Evolutionary conservation across 306 rosid genomes (phyloP), one percentile per base, ranked within the genome.

Genomic region (Cucumis cinereus): DNA sequence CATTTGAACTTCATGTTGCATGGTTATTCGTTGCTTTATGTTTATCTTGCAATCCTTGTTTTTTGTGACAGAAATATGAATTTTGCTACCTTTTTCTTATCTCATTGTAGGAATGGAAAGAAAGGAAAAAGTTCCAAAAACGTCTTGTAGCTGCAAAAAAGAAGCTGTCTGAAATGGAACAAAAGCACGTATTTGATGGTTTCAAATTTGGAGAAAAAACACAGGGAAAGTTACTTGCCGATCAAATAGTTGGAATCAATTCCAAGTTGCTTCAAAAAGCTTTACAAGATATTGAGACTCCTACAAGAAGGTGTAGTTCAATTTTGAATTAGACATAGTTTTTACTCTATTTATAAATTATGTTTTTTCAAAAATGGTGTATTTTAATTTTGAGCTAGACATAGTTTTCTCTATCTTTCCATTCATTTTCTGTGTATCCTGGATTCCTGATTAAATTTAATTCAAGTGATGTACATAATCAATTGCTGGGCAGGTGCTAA

Each of bases 41-140:
- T 52, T 24, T 40, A 23, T 24, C 24, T 68, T 70, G 58, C 8
- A 69, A 70, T 70, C 47, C 3, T 4, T 23, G 22, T 45, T 23
- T 45, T 23, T 69, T 14, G 24, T 45, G 56, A 8, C 36, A 43
- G 36, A 24, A 45, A 69, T 45, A 35, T 64, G 49, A 64, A 71
- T 24, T 22, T 15, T 71, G 59, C 58, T 47, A 33, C 15, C 16
- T n/a, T 52, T 47, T 45, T 70, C 3, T 30, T 70, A 70, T 47
- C 78, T 79, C 83, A 74, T 82, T 82, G 82, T 76, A 91, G 98
- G 98, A 92, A 83, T 94, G 98, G 98, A 91, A 88, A 82, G 98
- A 94, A 78, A 87, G 85, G 82, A 92, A 86, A 79, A 94, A 94
- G 85, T 84, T 86, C 64, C 91, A 88, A 76, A 91, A 83, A 87